These are phyloP conservation scores for Lactifluus volemus DNA, from an alignment of 768 basidiomycete species.

Conservation along the genomic window DNA sequence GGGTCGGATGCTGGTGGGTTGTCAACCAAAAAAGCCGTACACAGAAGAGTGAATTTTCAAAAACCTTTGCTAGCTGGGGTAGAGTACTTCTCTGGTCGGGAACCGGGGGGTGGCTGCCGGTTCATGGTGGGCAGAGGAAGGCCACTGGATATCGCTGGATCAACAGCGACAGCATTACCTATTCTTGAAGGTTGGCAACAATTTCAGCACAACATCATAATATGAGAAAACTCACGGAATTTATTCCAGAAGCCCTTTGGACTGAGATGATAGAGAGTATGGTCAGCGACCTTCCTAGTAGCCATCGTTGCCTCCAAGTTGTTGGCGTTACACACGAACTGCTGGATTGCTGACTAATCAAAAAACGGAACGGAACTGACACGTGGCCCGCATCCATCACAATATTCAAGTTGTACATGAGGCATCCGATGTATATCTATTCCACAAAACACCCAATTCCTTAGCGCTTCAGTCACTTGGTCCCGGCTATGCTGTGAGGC, in stretches of 20 bases:
- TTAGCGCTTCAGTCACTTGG: too few relatives aligned
- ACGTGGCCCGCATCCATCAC: not conserved
- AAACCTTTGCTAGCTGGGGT: conserved; percentile 85
- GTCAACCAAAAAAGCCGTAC: conserved; percentile 12
- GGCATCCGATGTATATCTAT: too few relatives aligned
- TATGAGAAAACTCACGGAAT: conserved; percentile 53
- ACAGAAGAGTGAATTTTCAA: conserved; percentile 14
- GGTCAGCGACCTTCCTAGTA: conserved; percentile 74
- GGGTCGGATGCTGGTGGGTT: conserved; percentile 65
- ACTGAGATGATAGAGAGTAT: conserved; percentile 82
- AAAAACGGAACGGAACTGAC: not conserved
- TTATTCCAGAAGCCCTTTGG: conserved; percentile 96
- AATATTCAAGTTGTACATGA: too few relatives aligned
- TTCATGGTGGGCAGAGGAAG: conserved; percentile 66
- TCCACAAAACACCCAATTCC: too few relatives aligned
- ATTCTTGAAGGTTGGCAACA: conserved; percentile 4
- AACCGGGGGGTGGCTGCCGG: conserved; percentile 83
- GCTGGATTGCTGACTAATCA: conserved; percentile 6
- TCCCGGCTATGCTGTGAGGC: too few relatives aligned
- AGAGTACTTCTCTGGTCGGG: conserved; percentile 76
- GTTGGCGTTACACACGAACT: too few relatives aligned
- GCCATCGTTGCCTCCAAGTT: conserved; percentile 40
- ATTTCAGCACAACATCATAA: not conserved
- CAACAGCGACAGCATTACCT: conserved; percentile 81
- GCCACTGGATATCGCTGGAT: conserved; percentile 87